Base-by-base conservation (phyloP, 1,139 yeast genomes). In the Scheffersomyces lignicola region DNA sequence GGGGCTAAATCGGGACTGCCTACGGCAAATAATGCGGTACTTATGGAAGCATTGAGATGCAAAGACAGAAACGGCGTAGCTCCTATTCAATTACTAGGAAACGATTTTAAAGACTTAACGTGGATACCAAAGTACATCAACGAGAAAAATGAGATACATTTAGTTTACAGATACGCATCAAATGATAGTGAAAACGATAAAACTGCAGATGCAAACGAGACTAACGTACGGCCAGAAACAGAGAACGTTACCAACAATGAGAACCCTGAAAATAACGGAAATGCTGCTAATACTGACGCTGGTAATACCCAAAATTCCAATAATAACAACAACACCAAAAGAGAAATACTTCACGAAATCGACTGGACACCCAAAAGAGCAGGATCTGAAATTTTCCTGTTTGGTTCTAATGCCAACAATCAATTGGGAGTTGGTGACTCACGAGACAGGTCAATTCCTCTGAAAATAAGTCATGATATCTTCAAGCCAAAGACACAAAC, bases 361-460 rank as follows among this genome's bases (percentile, higher is more conserved):
- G 58, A 64, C 60, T 61, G 75, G 71, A 50, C 47, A 27, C 47
- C 54, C 8, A 38, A 40, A 9, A 54, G 83, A 33, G 81, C 83
- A 4, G 85, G 84, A 0, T 70, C 83, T 2, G 85, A 78, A 31
- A 48, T 83, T 5, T 76, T 69, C 45, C 74, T 83, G 35, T 72
- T 78, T 41, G 95, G 95, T 0, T 69, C 81, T 10, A 85, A 84
- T 49, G 66, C 72, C 22, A 80, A 82, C 49, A 76, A 77, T 47
- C 83, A 76, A 36, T 56, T 86, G 28, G 90, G 94, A 0, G 68
- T 83, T 18, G 83, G 88, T 3, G 88, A 82, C 43, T 65, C 83
- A 0, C 81, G 78, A 30, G 81, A 83, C 47, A 60, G 85, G 44
- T 47, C 59, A 1, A 37, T 48, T 1, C 75, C 76, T 2, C 47